A percentile compares a stretch with the other conserved stretches of the same genome.
phyloP scores from a whole-genome alignment of 495 filamentous ascomycete genomes.

The Xylaria intraflava region DNA sequence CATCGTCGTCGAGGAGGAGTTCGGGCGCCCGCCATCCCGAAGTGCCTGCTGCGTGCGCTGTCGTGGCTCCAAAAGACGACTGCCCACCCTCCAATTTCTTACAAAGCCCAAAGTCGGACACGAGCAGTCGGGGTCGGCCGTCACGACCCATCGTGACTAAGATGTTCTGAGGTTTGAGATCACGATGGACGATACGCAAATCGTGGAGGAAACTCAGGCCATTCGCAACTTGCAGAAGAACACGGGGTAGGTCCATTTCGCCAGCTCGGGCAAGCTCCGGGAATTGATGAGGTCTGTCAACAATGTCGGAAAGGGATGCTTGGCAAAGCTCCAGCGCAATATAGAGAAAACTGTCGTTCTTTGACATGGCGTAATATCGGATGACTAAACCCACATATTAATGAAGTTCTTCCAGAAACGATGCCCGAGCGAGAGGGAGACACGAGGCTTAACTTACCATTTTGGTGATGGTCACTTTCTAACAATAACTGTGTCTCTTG shows the following conservation, averaged over 20 bases:
- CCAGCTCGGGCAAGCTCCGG: slow-evolving; percentile 45
- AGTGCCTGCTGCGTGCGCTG: slow-evolving; percentile 87
- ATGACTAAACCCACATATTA: slow-evolving; percentile 55
- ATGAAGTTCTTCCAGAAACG: slow-evolving; percentile 1
- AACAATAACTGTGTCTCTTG: slow-evolving; percentile 86
- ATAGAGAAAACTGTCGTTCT: slow-evolving; percentile 85
- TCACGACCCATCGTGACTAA: slow-evolving; percentile 61
- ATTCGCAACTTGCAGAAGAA: slow-evolving; percentile 78
- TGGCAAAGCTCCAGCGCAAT: slow-evolving; percentile 96
- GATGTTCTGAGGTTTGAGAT: slow-evolving; percentile 96
- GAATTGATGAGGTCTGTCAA: slow-evolving; percentile 55
- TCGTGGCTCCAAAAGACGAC: slow-evolving; percentile 90
- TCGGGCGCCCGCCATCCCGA: slow-evolving; percentile 95
- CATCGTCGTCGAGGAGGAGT: slow-evolving; percentile 74
- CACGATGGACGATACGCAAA: slow-evolving; percentile 90
- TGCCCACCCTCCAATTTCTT: slow-evolving; percentile 96
- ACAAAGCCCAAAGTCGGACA: slow-evolving; percentile 95
- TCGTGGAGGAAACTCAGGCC: slow-evolving; percentile 85
- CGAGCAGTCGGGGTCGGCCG: slow-evolving; percentile 68
- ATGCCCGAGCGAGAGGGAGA: not conserved
- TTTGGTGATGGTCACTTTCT: slow-evolving; percentile 90
- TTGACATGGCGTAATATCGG: slow-evolving; percentile 87
- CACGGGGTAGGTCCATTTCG: slow-evolving; percentile 52
- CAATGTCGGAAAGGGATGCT: slow-evolving; percentile 82
- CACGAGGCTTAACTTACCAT: slow-evolving; percentile 39